These are phyloP conservation scores for Amesomyces nigricolor DNA, from an alignment of 2,329 filamentous ascomycete species.

Conservation along the genomic window DNA sequence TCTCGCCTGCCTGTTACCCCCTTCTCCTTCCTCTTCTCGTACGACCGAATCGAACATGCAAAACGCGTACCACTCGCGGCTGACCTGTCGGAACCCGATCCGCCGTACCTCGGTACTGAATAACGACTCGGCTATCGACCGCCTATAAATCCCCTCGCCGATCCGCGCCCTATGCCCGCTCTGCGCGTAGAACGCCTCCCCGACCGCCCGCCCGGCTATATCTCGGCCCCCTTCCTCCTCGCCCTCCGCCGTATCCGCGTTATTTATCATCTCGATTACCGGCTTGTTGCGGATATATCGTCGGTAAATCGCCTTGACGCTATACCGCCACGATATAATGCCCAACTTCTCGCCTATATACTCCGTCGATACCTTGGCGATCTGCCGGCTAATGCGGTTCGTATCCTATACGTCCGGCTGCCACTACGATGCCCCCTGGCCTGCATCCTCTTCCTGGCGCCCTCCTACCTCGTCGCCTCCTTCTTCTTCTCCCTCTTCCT, in stretches of 20 bases:
- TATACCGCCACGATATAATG: slow-evolving; percentile 6
- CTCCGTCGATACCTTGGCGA: slow-evolving; percentile 1
- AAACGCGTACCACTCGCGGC: slow-evolving; percentile 18
- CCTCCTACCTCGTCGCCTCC: neutral
- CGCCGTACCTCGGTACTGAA: slow-evolving; percentile 4
- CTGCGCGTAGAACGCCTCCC: too few species aligned
- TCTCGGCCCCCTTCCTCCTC: too few species aligned
- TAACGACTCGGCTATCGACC: slow-evolving; percentile 4
- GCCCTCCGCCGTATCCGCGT: too few species aligned
- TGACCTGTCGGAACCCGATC: slow-evolving; percentile 16
- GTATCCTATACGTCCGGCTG: slow-evolving; percentile 6
- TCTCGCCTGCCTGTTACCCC: neutral
- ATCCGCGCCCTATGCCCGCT: slow-evolving; percentile 6
- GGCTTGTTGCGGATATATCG: slow-evolving; percentile 8
- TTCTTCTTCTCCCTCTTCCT: neutral
- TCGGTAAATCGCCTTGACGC: slow-evolving; percentile 9
- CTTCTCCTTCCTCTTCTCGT: too few species aligned
- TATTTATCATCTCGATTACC: neutral
- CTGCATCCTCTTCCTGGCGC: neutral
- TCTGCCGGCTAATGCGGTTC: slow-evolving; percentile 7
- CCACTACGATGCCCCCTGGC: neutral
- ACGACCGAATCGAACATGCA: slow-evolving; percentile 11
- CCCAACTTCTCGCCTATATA: slow-evolving; percentile 11
- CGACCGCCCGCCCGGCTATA: too few species aligned
- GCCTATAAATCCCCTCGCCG: slow-evolving; percentile 16